These are phyloP conservation scores for Coniochaeta hoffmannii DNA, from an alignment of 2,329 filamentous ascomycete genomes.

Conservation along the genomic window DNA sequence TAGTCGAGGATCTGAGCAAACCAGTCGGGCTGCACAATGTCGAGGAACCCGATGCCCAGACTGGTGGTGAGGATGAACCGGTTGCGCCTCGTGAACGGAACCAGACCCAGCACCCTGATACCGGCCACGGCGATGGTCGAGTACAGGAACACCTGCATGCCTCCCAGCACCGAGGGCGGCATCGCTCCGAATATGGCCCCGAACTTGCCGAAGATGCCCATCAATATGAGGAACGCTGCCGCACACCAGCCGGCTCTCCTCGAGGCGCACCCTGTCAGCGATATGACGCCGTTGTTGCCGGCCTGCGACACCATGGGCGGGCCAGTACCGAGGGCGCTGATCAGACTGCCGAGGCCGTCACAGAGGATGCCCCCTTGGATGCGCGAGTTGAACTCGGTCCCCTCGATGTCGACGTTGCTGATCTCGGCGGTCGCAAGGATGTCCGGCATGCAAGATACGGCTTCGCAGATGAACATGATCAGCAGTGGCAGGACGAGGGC, in stretches of 20 bases:
- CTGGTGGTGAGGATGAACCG: slow-evolving; percentile 56
- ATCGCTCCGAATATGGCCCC: slow-evolving; percentile 62
- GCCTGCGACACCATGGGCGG: slow-evolving; percentile 63
- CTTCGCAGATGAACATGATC: slow-evolving; percentile 61
- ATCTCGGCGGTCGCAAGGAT: slow-evolving; percentile 51
- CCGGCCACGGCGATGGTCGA: slow-evolving; percentile 58
- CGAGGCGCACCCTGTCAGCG: slow-evolving; percentile 60
- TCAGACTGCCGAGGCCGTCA: slow-evolving; percentile 57
- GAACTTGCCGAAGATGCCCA: slow-evolving; percentile 66
- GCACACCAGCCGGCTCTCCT: slow-evolving; percentile 60
- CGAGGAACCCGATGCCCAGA: slow-evolving; percentile 50
- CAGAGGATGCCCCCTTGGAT: slow-evolving; percentile 63
- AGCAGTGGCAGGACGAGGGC: slow-evolving; percentile 59
- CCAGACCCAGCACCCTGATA: slow-evolving; percentile 56
- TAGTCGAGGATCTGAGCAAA: slow-evolving; percentile 29
- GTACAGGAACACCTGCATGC: slow-evolving; percentile 58
- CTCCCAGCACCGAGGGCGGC: slow-evolving; percentile 40
- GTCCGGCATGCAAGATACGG: slow-evolving; percentile 50
- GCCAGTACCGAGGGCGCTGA: slow-evolving; percentile 58
- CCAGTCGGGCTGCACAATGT: slow-evolving; percentile 31
- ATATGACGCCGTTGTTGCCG: slow-evolving; percentile 64
- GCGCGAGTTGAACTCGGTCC: slow-evolving; percentile 56
- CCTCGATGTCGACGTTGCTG: slow-evolving; percentile 46
- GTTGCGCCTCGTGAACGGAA: slow-evolving; percentile 57
- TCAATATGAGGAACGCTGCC: slow-evolving; percentile 58